phyloP scores from a whole-genome alignment of 164 flowering plant species.

The Umbilicus rupestris region DNA sequence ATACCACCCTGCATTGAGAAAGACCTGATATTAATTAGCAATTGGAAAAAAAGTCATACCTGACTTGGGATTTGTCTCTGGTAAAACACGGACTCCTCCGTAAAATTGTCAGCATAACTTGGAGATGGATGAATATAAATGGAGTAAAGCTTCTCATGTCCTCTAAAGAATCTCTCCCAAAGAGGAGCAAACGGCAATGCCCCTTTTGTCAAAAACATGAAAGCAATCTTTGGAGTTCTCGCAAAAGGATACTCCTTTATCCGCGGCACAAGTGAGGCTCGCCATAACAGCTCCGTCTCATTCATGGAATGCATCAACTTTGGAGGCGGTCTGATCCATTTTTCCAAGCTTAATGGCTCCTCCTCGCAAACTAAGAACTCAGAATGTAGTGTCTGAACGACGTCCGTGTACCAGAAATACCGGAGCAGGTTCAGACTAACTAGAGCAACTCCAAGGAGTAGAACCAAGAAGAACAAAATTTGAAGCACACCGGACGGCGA shows the following conservation, averaged over 20 bases:
- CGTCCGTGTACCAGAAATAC: conserved; percentile 27
- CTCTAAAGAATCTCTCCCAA: conserved; percentile 82
- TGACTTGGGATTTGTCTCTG: conserved; percentile 78
- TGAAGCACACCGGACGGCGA: conserved; percentile 42
- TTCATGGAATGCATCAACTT: conserved; percentile 65
- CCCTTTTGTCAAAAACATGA: conserved; percentile 95
- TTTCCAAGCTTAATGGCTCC: conserved; percentile 29
- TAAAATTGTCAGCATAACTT: conserved; percentile 32
- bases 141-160: conserved; percentile 54
- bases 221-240: conserved; percentile 81
- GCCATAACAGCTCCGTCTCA: conserved; percentile 74
- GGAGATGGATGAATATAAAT: conserved; percentile 79
- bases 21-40: neutral
- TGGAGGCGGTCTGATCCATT: conserved; percentile 63
- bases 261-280: conserved; percentile 58
- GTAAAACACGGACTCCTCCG: conserved; percentile 60
- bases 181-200: conserved; percentile 77
- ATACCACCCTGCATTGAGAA: too few relatives aligned
- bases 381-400: conserved; percentile 17
- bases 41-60: conserved; percentile 29
- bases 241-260: conserved; percentile 56
- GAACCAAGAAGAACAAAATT: conserved; percentile 30
- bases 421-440: conserved; percentile 34
- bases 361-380: conserved; percentile 30
- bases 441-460: conserved; percentile 49